Percentiles rank a stretch among this genome's conserved stretches.
Conservation (phyloP, 164 flowering plant species). For the Annona cherimola region DNA sequence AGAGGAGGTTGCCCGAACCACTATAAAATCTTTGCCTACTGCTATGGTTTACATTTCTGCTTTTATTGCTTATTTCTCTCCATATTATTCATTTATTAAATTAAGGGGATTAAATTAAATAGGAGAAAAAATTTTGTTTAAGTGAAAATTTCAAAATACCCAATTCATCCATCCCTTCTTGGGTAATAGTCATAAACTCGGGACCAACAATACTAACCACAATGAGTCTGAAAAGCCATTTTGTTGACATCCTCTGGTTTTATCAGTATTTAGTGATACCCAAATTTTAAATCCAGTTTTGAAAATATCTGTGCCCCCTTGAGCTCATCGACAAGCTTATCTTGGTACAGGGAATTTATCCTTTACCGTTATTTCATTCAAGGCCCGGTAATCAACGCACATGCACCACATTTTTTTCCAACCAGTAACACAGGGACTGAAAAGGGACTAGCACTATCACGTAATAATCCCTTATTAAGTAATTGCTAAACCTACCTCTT, state of each 20-base stretch:
- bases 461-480: neutral
- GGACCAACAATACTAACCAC: neutral
- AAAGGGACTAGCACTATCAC: neutral
- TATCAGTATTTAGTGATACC: neutral
- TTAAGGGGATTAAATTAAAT: no score
- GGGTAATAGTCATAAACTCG: no score
- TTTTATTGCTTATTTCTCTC: no score
- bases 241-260: neutral
- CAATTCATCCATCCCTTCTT: no score
- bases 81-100: no score
- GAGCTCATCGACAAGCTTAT: neutral
- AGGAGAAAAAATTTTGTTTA: no score
- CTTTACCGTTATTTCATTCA: neutral
- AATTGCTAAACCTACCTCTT: neutral
- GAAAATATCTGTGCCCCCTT: neutral
- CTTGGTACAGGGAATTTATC: neutral
- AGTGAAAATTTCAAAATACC: no score
- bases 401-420: neutral
- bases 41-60: no score
- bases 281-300: neutral
- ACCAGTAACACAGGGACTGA: conserved; percentile 4
- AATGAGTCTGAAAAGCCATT: neutral
- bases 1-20: no score
- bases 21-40: no score
- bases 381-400: conserved; percentile 6